Base-by-base conservation (phyloP, 2,329 filamentous ascomycete species). In the Apiospora hydei region DNA sequence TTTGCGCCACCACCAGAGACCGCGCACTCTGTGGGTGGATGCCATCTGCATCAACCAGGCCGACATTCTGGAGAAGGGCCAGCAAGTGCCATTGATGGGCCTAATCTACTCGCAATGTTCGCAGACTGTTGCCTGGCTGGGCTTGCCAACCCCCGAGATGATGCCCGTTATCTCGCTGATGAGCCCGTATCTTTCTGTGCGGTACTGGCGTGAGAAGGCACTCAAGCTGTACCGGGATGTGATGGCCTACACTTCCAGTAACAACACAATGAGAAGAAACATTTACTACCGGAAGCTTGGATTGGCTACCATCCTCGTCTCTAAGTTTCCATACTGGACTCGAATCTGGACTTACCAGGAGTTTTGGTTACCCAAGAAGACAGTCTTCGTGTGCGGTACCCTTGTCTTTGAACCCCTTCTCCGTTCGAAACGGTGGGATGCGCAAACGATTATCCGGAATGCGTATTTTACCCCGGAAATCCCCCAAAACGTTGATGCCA, bases 21-120 rank as follows among this genome's bases (percentile, higher is more conserved):
- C 61, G 34, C 34, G 61, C 7, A 43, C 34, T 43, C 61, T 74
- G 0, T 74, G 72, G 73, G 57, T 71, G 2, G 73, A 75, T 69
- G 73, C 73, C 3, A 69, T 74, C 13, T 75, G 73, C 34, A 74
- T 75, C 26, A 69, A 75, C 49, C 73, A 75, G 61, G n/a, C 14
- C 18, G 34, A 75, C 30, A 1, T 0, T 2, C 14, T 57, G 7
- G 73, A 75, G 30, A 61, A 38, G 34, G 21, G 4, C 5, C 7
- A 38, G 4, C 73, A 72, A 21, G 70, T 75, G 8, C 47, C 53
- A 1, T 34, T 70, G 0, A 75, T 75, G 73, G 53, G 66, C 26
- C 7, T 64, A 0, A 72, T 75, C 26, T 75, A 75, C 18, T 49
- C 67, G 1, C 21, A 53, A 2, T 53, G 49, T 24, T 53, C 49